These are phyloP conservation scores for Nemophila menziesii DNA, from an alignment of 257 asterid species.

Conservation along the genomic window DNA sequence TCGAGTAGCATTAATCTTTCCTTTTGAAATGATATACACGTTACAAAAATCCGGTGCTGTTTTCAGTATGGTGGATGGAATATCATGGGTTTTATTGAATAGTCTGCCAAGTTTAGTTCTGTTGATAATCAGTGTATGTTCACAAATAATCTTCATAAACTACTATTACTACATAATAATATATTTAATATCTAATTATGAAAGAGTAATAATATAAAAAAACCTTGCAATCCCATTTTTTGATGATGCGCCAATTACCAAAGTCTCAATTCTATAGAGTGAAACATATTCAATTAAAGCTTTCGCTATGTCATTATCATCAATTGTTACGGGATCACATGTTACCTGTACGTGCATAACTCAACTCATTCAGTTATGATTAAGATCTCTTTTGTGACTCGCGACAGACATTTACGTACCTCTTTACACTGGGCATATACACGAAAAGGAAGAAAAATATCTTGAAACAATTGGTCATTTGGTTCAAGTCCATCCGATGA, in stretches of 20 bases:
- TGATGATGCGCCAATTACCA: conserved; percentile 13
- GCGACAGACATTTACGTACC: no score
- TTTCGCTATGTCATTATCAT: conserved; percentile 12
- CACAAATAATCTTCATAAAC: neutral
- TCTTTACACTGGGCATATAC: conserved; percentile 9
- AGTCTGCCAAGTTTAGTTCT: conserved; percentile 3
- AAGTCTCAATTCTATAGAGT: conserved; percentile 9
- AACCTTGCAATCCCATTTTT: conserved; percentile 12
- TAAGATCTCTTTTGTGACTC: no score
- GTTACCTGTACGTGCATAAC: conserved; percentile 4
- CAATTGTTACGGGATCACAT: conserved; percentile 10
- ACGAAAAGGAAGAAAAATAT: conserved; percentile 14
- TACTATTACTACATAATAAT: neutral
- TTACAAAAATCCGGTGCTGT: conserved; percentile 12
- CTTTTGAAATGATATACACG: conserved; percentile 9
- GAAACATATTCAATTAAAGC: conserved; percentile 10
- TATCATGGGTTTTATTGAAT: conserved; percentile 2
- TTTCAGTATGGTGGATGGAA: conserved; percentile 10
- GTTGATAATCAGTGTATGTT: conserved; percentile 5
- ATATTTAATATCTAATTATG: neutral
- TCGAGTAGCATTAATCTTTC: conserved; percentile 7
- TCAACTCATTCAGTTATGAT: no score
- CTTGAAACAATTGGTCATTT: conserved; percentile 7
- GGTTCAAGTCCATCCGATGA: neutral
- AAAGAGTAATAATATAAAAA: neutral